A percentile compares a stretch with the other conserved stretches of the same genome.
Conservation (phyloP, 768 basidiomycete genomes). For the Phylloporus arenicola region DNA sequence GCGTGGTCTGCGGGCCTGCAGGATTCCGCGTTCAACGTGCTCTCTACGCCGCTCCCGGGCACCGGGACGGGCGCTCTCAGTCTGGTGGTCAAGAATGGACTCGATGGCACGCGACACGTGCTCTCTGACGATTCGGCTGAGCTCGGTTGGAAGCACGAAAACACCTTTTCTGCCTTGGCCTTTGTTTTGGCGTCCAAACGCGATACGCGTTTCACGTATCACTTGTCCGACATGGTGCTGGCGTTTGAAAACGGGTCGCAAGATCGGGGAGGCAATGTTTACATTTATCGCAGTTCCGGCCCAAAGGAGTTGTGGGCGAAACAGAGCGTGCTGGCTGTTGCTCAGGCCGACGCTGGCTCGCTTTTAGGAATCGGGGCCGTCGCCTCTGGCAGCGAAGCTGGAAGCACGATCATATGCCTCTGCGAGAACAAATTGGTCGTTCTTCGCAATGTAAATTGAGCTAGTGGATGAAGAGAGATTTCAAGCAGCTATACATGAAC, state of each 20-base stretch:
- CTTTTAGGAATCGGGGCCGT: slow-evolving; percentile 70
- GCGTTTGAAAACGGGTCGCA: slow-evolving; percentile 78
- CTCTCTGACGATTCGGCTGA: slow-evolving; percentile 28
- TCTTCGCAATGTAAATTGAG: slow-evolving; percentile 37
- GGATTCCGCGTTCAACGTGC: slow-evolving; percentile 41
- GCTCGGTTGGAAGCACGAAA: slow-evolving; percentile 62
- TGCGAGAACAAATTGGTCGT: slow-evolving; percentile 74
- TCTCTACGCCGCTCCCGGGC: slow-evolving; percentile 73
- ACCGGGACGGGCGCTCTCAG: slow-evolving; percentile 26
- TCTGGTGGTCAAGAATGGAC: slow-evolving; percentile 62
- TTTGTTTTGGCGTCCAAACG: slow-evolving; percentile 94
- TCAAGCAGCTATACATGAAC: slow-evolving; percentile 18
- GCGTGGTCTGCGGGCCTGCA: slow-evolving; percentile 36
- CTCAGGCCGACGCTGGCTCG: slow-evolving; percentile 64
- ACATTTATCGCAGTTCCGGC: slow-evolving; percentile 66
- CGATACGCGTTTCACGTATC: slow-evolving; percentile 83
- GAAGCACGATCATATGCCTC: slow-evolving; percentile 54
- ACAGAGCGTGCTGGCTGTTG: slow-evolving; percentile 76
- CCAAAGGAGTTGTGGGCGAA: slow-evolving; percentile 58
- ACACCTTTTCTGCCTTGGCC: slow-evolving; percentile 85
- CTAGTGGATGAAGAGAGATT: slow-evolving; percentile 5
- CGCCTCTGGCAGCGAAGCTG: slow-evolving; percentile 25
- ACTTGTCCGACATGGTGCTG: slow-evolving; percentile 53
- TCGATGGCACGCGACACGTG: slow-evolving; percentile 66
- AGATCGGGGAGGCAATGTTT: slow-evolving; percentile 74